These are phyloP conservation scores for Clathrospora elynae DNA, from an alignment of 2,329 filamentous ascomycete species.

Conservation along the genomic window DNA sequence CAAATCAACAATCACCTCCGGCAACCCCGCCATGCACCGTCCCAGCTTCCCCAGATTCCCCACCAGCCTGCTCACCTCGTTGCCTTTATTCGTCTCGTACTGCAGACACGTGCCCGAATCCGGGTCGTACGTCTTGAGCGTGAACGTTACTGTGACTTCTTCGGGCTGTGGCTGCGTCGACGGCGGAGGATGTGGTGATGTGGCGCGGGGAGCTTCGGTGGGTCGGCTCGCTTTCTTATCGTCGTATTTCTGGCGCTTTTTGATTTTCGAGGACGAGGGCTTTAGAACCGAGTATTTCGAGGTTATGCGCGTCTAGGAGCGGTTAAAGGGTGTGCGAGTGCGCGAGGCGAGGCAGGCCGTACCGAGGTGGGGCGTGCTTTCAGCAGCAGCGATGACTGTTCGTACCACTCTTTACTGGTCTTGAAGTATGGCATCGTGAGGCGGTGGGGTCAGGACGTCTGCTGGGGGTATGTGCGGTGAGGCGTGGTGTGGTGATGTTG, in stretches of 20 bases:
- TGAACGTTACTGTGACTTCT: constrained; percentile 65
- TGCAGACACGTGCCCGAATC: constrained; percentile 80
- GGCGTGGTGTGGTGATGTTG: constrained; percentile 1
- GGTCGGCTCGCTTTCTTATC: constrained; percentile 38
- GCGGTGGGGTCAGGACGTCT: constrained; percentile 16
- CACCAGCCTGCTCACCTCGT: constrained; percentile 84
- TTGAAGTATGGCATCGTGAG: constrained; percentile 74
- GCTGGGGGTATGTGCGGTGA: constrained; percentile 10
- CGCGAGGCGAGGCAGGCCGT: constrained; percentile 46
- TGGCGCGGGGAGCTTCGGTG: constrained; percentile 23
- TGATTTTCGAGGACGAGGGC: constrained; percentile 40
- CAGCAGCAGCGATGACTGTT: constrained; percentile 82
- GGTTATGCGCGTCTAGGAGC: constrained; percentile 78
- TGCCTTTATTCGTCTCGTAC: constrained; percentile 88
- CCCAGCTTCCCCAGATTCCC: constrained; percentile 76
- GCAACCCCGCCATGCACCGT: constrained; percentile 61
- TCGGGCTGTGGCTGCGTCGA: constrained; percentile 32
- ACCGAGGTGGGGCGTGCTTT: constrained; percentile 85
- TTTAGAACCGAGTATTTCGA: constrained; percentile 83
- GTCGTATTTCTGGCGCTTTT: constrained; percentile 42
- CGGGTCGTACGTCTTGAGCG: constrained; percentile 89
- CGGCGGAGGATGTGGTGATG: too few relatives aligned
- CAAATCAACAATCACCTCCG: constrained; percentile 50
- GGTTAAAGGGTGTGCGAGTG: constrained; percentile 17
- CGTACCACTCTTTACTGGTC: constrained; percentile 88